Conservation (phyloP, 1,284 basidiomycete genomes). For the Fomitiporia mediterranea region DNA sequence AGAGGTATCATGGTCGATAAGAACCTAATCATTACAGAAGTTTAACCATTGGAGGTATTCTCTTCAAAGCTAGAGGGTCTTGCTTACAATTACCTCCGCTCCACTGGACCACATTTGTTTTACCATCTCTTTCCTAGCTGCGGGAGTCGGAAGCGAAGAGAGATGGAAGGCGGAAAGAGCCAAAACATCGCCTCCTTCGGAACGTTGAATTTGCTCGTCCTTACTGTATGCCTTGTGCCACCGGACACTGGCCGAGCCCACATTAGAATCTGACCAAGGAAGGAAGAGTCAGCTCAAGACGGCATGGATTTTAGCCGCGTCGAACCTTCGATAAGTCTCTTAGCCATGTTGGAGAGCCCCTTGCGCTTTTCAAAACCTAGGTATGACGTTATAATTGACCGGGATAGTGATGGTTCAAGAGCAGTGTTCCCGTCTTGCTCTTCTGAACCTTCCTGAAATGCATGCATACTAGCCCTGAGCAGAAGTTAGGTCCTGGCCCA, state of each 20-base stretch:
- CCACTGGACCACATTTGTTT: slow-evolving; percentile 89
- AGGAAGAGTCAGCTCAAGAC: slow-evolving; percentile 6
- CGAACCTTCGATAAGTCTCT: slow-evolving; percentile 49
- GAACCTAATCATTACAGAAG: slow-evolving; percentile 46
- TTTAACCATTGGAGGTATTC: slow-evolving; percentile 19
- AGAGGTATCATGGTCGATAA: slow-evolving; percentile 82
- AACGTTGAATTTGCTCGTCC: slow-evolving; percentile 36
- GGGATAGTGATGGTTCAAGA: slow-evolving; percentile 37
- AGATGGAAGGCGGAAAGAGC: slow-evolving; percentile 86
- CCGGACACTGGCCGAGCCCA: slow-evolving; percentile 38
- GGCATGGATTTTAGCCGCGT: slow-evolving; percentile 9
- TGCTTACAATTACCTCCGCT: slow-evolving; percentile 71
- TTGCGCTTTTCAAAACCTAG: slow-evolving; percentile 68
- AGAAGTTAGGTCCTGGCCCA: slow-evolving; percentile 11
- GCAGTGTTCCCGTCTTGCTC: slow-evolving; percentile 23
- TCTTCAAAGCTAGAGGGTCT: too few species aligned
- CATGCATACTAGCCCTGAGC: slow-evolving; percentile 57
- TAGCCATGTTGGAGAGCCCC: slow-evolving; percentile 61
- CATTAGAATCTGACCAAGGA: slow-evolving; percentile 41
- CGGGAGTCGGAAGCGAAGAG: slow-evolving; percentile 59
- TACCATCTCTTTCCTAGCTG: slow-evolving; percentile 64
- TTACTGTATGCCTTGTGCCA: slow-evolving; percentile 58
- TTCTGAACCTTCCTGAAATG: slow-evolving; percentile 45
- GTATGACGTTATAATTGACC: slow-evolving; percentile 55
- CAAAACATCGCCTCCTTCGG: slow-evolving; percentile 48